phyloP scores from a whole-genome alignment of 2,329 filamentous ascomycete species.

The Aureobasidium leucospermi region DNA sequence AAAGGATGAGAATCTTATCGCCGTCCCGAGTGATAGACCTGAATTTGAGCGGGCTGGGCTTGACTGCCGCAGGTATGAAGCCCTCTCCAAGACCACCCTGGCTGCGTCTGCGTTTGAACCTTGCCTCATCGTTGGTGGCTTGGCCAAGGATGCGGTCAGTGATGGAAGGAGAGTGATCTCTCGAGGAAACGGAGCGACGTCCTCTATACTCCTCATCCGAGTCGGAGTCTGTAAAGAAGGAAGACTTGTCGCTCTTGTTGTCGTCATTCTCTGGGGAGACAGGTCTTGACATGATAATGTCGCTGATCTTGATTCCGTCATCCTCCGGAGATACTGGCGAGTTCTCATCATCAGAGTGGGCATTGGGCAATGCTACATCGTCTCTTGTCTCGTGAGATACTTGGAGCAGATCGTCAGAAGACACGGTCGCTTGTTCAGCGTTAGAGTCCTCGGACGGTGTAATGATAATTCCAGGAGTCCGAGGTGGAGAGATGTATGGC shows the following conservation, averaged over 20 bases:
- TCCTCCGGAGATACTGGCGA: neutral
- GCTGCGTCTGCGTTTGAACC: neutral
- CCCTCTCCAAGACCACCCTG: neutral
- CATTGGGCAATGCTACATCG: constrained; percentile 1
- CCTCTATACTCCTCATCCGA: constrained; percentile 1
- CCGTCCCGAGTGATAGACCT: neutral
- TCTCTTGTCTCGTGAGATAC: neutral
- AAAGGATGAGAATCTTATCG: neutral
- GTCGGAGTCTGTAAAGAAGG: neutral
- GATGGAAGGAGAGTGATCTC: neutral
- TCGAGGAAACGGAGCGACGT: neutral
- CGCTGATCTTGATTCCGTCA: neutral
- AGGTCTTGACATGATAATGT: neutral
- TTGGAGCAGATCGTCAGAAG: neutral
- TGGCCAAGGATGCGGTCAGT: neutral
- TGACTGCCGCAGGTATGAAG: neutral
- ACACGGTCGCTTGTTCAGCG: neutral
- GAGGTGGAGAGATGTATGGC: neutral
- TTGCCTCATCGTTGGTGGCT: neutral
- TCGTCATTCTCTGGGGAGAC: neutral
- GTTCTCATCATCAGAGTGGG: neutral
- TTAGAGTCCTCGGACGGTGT: neutral
- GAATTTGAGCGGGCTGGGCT: neutral
- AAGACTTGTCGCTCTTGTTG: neutral
- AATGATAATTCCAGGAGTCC: neutral